Base-by-base conservation (phyloP, 2,329 filamentous ascomycete genomes). In the Dothideomycetes sp. region DNA sequence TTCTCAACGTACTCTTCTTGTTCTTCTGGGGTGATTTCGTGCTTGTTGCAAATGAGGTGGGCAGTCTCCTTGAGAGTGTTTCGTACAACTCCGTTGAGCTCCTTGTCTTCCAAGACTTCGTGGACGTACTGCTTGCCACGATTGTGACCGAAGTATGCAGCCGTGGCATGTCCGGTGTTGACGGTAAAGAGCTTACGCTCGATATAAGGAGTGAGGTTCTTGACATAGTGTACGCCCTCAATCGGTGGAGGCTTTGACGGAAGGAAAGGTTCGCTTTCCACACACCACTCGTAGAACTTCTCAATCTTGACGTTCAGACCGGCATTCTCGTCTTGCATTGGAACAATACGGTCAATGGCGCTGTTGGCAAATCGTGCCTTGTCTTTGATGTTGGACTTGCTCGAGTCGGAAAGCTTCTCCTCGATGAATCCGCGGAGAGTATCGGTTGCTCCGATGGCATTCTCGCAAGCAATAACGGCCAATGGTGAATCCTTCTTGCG, bases 121-220 rank as follows among this genome's bases (percentile, higher is more conserved):
- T 91, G 85, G 51, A 98, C 86, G 46, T 83, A 93, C 57, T 76
- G 73, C 73, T 93, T 89, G 58, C 84, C 80, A 51, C 80, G 76
- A 67, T 87, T 75, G 74, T 94, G 84, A 41, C 88, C 89, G 64
- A 91, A 88, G 75, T 96, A 96, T 45, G 91, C 89, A 15, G 88
- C 88, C 6, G 89, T 94, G 45, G 91, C 91, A 61, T 98, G 91
- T 42, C 87, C 84, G 16, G 91, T 98, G 76, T 98, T 98, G 74
- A 98, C 89, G 16, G 91, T 98, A 74, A 88, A 98, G 50, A 98
- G 80, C 76, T 98, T 98, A 64, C 91, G 88, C 78, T 98, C 91
- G 56, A 98, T 96, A 70, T 89, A 98, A 44, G 91, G 91, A 59
- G 80, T 75, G 20, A 98, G 78, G 67, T 96, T 74, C 49, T 86